Evolutionary conservation across 345 rosid species (phyloP), one percentile per base, ranked within the genome.

Genomic region (rapeseed (Brassica napus)): DNA sequence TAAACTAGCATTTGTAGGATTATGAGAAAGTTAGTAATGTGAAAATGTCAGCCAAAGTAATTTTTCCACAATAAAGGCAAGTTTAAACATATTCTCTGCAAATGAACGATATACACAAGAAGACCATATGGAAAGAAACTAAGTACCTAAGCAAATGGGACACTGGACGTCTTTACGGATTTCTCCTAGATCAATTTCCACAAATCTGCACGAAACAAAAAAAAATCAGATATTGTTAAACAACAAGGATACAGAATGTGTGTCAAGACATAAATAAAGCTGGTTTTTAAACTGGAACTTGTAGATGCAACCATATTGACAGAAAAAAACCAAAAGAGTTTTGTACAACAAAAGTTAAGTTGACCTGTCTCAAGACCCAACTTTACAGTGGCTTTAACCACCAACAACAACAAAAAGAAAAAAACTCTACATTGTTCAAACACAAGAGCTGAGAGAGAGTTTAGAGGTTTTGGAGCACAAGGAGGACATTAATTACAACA

Each of bases 101-200:
- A 68, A 16, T 16, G 30, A 54, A 18, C 11, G 55, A 77, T 24
- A 77, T 24, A 28, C 37, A 67, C 60, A 67, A 39, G 66, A 76
- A 39, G 14, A 75, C 6, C 0, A n/a, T 35, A 23, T 24, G 28
- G 5, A 71, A 63, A 30, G 65, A 73, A 65, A 31, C 10, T 4
- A 76, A 35, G 76, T 79, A 91, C 97, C 97, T 70, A 91, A 71
- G 76, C 94, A 91, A 71, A 91, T 91, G 2, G 91, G 94, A 77
- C 97, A 91, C 68, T 90, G 97, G 61, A 91, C 92, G 75, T 88
- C 92, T 75, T 88, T 90, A 26, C 88, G 90, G 76, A 91, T 81
- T 57, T 90, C 94, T 9, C 88, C 79, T 59, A 85, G 80, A 68
- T 87, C 86, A 60, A 91, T 86, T 0, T 80, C 60, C 68, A 87